A percentile compares a stretch with the other conserved stretches of the same genome.
phyloP scores from a whole-genome alignment of 495 filamentous ascomycete genomes.

The Penicillium ochrochloron region DNA sequence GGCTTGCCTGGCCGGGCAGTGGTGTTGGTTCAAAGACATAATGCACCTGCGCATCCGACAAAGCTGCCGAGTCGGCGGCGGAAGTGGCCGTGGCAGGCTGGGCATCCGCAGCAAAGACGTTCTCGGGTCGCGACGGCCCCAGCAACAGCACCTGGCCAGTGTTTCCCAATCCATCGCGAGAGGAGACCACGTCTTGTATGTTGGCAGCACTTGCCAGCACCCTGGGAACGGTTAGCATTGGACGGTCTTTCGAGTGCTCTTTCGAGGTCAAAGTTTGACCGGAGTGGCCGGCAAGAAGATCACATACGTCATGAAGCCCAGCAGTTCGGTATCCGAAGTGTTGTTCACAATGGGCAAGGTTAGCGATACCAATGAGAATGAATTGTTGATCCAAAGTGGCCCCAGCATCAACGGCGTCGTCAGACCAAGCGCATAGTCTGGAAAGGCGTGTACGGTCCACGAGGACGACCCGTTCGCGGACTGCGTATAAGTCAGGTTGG shows the following conservation, averaged over 20 bases:
- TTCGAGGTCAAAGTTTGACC: no score
- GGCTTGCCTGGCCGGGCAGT: conserved; percentile 37
- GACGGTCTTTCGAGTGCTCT: no score
- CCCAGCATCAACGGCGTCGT: conserved; percentile 65
- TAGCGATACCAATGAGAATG: conserved; percentile 77
- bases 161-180: conserved; percentile 67
- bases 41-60: conserved; percentile 35
- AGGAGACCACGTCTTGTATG: conserved; percentile 60
- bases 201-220: conserved; percentile 65
- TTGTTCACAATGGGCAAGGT: conserved; percentile 75
- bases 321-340: conserved; percentile 56
- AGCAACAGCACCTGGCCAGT: conserved; percentile 71
- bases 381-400: conserved; percentile 67
- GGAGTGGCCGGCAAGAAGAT: not conserved
- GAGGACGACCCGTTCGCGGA: conserved; percentile 41
- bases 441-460: conserved; percentile 41
- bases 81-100: conserved; percentile 31
- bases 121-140: conserved; percentile 65
- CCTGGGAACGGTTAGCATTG: conserved; percentile 42
- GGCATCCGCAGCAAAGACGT: conserved; percentile 58
- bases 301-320: conserved; percentile 67
- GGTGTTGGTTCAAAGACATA: conserved; percentile 49
- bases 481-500: conserved; percentile 68
- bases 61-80: conserved; percentile 14
- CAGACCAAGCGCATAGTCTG: conserved; percentile 54